Conservation (phyloP, 1,284 basidiomycete species). For the Austroboletus novae-zelandiae region DNA sequence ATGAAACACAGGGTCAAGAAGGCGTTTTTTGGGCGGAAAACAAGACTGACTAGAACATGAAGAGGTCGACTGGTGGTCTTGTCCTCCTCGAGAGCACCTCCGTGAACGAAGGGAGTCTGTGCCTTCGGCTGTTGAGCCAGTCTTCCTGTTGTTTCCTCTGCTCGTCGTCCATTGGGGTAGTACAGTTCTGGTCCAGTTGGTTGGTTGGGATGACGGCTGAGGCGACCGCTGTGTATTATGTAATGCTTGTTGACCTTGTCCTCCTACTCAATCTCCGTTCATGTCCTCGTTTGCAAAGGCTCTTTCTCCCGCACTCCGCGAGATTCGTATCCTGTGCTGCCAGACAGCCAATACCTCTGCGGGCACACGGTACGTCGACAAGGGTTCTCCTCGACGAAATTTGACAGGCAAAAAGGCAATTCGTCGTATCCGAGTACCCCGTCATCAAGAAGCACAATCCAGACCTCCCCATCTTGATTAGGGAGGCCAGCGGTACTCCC, state of each 20-base stretch:
- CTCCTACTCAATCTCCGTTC: constrained; percentile 22
- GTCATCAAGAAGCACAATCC: constrained; percentile 87
- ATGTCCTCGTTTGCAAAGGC: constrained; percentile 70
- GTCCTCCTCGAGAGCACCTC: constrained; percentile 88
- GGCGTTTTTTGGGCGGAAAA: neutral
- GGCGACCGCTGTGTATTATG: constrained; percentile 18
- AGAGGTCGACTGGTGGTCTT: constrained; percentile 92
- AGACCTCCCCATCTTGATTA: constrained; percentile 84
- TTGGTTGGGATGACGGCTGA: too few relatives aligned
- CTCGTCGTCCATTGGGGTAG: constrained; percentile 51
- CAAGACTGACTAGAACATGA: constrained; percentile 88
- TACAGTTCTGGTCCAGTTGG: too few relatives aligned
- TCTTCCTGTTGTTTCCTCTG: constrained; percentile 62
- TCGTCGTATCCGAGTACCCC: constrained; percentile 80
- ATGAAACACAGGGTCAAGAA: constrained; percentile 1
- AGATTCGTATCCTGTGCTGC: constrained; percentile 85
- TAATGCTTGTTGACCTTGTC: constrained; percentile 13
- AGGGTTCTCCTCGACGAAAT: constrained; percentile 9
- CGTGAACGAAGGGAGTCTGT: constrained; percentile 75
- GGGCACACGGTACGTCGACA: constrained; percentile 69
- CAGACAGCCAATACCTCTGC: constrained; percentile 77
- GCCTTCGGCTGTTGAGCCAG: constrained; percentile 62
- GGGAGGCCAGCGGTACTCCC: constrained; percentile 87
- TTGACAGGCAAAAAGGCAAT: constrained; percentile 55
- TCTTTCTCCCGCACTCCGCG: constrained; percentile 79